Base-by-base conservation (phyloP, 495 filamentous ascomycete genomes). In the Penicillium herquei region DNA sequence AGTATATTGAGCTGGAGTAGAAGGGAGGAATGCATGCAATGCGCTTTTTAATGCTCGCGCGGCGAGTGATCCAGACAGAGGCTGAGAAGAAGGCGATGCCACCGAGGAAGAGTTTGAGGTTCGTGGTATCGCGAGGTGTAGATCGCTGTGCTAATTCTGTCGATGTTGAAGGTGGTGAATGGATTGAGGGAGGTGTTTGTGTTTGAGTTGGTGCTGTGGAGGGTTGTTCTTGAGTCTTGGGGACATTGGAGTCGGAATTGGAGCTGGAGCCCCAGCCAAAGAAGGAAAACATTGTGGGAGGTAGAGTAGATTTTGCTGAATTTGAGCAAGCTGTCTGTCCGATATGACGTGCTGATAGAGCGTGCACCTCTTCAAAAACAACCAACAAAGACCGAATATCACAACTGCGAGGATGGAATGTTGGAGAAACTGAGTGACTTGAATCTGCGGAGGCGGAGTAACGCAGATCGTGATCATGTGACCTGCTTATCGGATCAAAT, bases 51-150 rank as follows among this genome's bases (percentile, higher is more conserved):
- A 65, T 49, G 45, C 88, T 72, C 7, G 88, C 75, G 16, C 92
- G 84, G 7, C 89, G 81, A 10, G 92, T 90, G n/a, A 90, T 73
- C 34, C 84, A 49, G 3, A 85, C 70, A 21, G 89, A 89, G 58
- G 91, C 70, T 39, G 77, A 67, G 66, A 91, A 80, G 71, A 93
- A 95, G 59, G 83, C 73, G 17, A 86, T 78, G 54, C 92, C 92
- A 67, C 82, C 85, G 58, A 85, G 73, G 73, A 91, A 84, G 57
- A 92, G 72, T 56, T 77, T 78, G 39, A 69, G 62, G 63, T 70
- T 76, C 52, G 66, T 63, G 10, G 43, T 66, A 54, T 49, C 55
- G 61, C 55, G 49, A 45, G 51, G 47, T 13, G 41, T 9, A 32
- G 64, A 31, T 46, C 26, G 54, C 39, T 60, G 64, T 1, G 30